phyloP scores from a whole-genome alignment of 352 stramenopile species.

The Aphanomyces astaci region DNA sequence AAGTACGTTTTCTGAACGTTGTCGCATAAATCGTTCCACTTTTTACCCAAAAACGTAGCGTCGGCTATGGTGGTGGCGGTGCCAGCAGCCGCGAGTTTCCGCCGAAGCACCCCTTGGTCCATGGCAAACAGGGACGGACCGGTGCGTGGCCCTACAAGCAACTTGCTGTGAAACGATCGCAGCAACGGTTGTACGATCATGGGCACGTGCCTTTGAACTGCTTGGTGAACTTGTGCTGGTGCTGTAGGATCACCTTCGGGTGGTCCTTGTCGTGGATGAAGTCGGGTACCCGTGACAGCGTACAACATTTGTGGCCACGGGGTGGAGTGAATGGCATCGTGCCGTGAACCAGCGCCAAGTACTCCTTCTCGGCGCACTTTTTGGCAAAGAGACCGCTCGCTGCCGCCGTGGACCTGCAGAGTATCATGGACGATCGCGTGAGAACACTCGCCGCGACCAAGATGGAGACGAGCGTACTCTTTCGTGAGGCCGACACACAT shows the following conservation, averaged over 20 bases:
- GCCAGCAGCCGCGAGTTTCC: constrained; percentile 17
- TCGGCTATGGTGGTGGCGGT: constrained; percentile 30
- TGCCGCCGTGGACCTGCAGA: constrained; percentile 48
- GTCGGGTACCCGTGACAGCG: constrained; percentile 54
- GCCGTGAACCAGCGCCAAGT: constrained; percentile 71
- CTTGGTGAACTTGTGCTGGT: constrained; percentile 25
- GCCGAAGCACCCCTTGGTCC: constrained; percentile 42
- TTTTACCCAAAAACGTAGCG: constrained; percentile 44
- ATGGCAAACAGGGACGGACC: constrained; percentile 61
- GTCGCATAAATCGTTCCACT: constrained; percentile 35
- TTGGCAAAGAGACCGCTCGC: constrained; percentile 67
- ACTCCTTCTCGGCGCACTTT: constrained; percentile 76
- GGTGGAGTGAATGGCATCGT: constrained; percentile 51
- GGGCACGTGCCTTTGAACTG: constrained; percentile 15
- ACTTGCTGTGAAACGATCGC: background rate
- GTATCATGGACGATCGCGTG: too few species aligned
- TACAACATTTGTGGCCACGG: constrained; percentile 31
- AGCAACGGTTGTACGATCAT: too few species aligned
- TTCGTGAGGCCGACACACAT: constrained; percentile 67
- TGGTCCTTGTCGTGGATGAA: constrained; percentile 68
- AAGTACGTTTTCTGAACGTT: constrained; percentile 19
- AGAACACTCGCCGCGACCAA: background rate
- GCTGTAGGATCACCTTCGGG: constrained; percentile 46
- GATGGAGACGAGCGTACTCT: constrained; percentile 34
- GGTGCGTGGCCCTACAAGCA: constrained; percentile 39